Evolutionary conservation across 805 yeast genomes (phyloP), one percentile per base, ranked within the genome.

Genomic region (Grigorovia transvaalensis): DNA sequence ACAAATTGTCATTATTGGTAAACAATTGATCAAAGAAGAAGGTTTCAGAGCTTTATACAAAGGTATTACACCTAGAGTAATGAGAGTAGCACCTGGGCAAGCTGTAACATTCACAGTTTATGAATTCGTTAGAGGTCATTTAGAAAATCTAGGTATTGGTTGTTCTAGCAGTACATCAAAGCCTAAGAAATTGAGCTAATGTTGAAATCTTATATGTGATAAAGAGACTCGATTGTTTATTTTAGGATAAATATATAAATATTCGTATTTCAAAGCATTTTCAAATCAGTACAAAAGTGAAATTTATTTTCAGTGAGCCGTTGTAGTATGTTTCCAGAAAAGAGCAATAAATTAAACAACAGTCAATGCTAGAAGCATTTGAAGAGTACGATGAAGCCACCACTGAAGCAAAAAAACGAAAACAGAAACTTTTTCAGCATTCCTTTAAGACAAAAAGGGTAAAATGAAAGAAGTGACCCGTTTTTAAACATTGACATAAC

Each of bases 41-140:
- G 99, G 99, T 59, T 73, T 82, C 59, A 76, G 78, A 51, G 95
- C 96, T 44, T 78, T 91, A 68, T 91, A 91, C 76, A 88, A 91
- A 68, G 99, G 99, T 73, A 91, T 91, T 66, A 89, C 97, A 23
- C 99, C 99, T 61, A 84, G 99, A 74, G 91, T 91, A 60, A 90
- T 91, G 95, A 85, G 99, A 74, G 99, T 91, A 50, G 99, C 99
- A 12, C 97, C 99, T 23, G 99, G 99, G 56, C 99, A 91, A 73
- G 97, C 98, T 51, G 98, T 91, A 52, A 93, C 97, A 17, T 91
- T 91, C 74, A 93, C 98, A 8, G 96, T 93, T 45, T 91, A 91
- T 71, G 99, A 91, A 73, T 84, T 76, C 65, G 85, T 88, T 67
- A 85, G 89, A 70, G 79, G 76, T 20, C 73, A 75, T 48, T 76